A percentile compares a stretch with the other conserved stretches of the same genome.
phyloP scores from a whole-genome alignment of 176 grass and related monocot species.

The Eleusine indica region DNA sequence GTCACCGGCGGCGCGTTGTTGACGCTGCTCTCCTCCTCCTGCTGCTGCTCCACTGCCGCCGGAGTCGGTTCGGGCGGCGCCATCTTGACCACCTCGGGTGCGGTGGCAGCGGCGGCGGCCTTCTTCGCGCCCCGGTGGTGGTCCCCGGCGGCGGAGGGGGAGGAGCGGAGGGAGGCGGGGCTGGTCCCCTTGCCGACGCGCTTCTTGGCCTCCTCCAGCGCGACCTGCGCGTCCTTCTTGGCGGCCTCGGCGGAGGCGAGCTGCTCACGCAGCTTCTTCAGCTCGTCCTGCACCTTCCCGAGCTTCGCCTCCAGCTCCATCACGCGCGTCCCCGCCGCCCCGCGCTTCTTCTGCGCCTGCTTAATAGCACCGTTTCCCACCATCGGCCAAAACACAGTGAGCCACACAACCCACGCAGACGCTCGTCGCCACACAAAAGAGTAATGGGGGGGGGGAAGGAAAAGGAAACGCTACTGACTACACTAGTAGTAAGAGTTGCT shows the following conservation, averaged over 20 bases:
- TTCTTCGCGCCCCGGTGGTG: constrained; percentile 10
- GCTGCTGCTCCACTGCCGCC: constrained; percentile 18
- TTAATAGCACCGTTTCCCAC: not conserved
- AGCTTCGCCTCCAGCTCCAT: constrained; percentile 80
- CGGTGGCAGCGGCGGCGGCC: not conserved
- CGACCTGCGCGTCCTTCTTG: constrained; percentile 90
- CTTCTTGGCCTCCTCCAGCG: constrained; percentile 86
- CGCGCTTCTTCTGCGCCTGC: constrained; percentile 73
- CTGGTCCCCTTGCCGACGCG: constrained; percentile 61
- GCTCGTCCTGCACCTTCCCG: constrained; percentile 80
- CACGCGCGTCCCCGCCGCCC: constrained; percentile 58
- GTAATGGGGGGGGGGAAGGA: too few species aligned
- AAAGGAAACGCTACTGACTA: too few species aligned
- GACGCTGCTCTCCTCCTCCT: constrained; percentile 45
- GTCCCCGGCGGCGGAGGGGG: not conserved
- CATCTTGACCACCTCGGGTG: constrained; percentile 33
- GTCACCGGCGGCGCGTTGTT: constrained; percentile 46
- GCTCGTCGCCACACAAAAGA: too few species aligned
- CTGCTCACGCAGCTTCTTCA: constrained; percentile 93
- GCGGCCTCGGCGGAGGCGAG: constrained; percentile 77
- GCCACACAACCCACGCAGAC: not conserved
- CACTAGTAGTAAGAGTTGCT: not conserved
- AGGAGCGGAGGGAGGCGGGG: constrained; percentile 1
- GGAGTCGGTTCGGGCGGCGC: constrained; percentile 1
- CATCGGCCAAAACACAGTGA: not conserved